Evolutionary conservation across 2,329 filamentous ascomycete species (phyloP), one percentile per base, ranked within the genome.

Genomic region (Epichloe gansuensis): DNA sequence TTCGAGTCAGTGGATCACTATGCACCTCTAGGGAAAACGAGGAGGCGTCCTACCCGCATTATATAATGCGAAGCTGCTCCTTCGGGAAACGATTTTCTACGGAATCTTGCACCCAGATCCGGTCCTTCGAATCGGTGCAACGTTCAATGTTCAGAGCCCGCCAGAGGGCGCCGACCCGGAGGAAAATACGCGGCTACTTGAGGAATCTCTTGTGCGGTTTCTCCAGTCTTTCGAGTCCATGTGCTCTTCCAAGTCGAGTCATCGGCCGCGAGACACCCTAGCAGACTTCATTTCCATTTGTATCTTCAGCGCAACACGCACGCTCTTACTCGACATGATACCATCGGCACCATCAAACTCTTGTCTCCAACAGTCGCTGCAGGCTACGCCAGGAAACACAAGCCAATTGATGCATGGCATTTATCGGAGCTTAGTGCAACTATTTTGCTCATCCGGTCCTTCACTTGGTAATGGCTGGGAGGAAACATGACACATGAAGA

Each of bases 291-390:
- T 77, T 48, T 74, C 78, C 12, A 63, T 82, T 17, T 80, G 78
- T 61, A 74, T 82, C n/a, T 80, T 82, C 59, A 81, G 77, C 60
- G 68, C 77, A 31, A 70, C 75, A 21, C 72, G 74, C 48, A 76
- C 76, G 1, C 69, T 82, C 2, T 64, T 81, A 5, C 66, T 74
- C 15, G 75, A 79, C 52, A 65, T 76, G 47, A 54, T 38, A 51
- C 58, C 37, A 21, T n/a, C 46, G 8, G 43, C 42, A 13, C 25
- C 13, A n/a, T 13, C 41, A 8, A 45, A 39, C 13, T 39, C 41
- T 5, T 11, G 34, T 13, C 45, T 38, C n/a, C 52, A 48, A 46
- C 51, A 51, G 31, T 48, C 52, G 35, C 15, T 41, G 9, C 34
- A 15, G 6, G 25, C 38, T 9, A 25, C 48, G 4, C 31, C 45